phyloP scores from a whole-genome alignment of 305 asterid genomes.

The Solanum chacoense region DNA sequence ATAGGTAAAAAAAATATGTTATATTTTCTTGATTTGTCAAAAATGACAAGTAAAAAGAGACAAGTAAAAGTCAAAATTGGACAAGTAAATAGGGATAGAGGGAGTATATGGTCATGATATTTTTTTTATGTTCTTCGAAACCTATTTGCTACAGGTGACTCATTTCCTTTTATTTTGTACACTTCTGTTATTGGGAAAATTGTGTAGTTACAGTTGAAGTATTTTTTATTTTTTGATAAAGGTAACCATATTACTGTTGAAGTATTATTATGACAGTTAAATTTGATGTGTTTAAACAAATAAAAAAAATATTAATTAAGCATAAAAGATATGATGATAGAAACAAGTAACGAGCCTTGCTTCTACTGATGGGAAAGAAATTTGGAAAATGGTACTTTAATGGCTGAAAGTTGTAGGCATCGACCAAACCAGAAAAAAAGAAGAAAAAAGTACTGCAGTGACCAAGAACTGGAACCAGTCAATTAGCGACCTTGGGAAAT shows the following conservation, averaged over 20 bases:
- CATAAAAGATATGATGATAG: background rate
- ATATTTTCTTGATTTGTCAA: background rate
- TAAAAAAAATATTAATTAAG: background rate
- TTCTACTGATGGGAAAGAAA: background rate
- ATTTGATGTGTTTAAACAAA: background rate
- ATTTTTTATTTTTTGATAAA: too few relatives aligned
- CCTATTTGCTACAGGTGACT: background rate
- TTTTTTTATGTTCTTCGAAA: background rate
- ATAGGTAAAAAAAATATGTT: background rate
- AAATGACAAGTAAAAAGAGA: background rate
- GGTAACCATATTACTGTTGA: background rate
- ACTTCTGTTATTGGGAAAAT: background rate
- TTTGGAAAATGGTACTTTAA: background rate
- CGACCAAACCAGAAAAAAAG: background rate
- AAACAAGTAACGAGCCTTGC: background rate
- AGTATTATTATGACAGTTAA: background rate
- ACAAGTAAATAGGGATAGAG: too few relatives aligned
- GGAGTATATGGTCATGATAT: background rate
- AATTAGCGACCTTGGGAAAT: background rate
- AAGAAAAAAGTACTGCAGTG: background rate
- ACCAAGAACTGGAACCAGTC: background rate
- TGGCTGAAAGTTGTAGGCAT: background rate
- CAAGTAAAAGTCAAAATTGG: too few relatives aligned
- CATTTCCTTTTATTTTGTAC: background rate
- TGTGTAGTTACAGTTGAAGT: background rate